Base-by-base conservation (phyloP, 164 flowering plant genomes). In the Chimonanthus salicifolius region DNA sequence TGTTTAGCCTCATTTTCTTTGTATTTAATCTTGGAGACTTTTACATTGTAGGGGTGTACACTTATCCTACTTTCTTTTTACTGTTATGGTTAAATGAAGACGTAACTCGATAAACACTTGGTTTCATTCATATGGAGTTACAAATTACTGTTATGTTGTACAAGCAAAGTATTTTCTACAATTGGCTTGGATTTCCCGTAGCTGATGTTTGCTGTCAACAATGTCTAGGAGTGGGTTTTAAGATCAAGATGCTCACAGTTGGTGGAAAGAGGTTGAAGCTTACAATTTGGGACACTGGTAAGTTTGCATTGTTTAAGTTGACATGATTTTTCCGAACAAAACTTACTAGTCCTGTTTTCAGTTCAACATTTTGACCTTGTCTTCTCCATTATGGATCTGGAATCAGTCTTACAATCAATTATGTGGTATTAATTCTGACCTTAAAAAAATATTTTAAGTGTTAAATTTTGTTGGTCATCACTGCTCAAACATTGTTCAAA, bases 241-340 rank as follows among this genome's bases (percentile, higher is more conserved):
- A 88, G 86, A 86, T 88, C 69, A 92, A 88, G 82, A 60, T 67
- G 73, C 74, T 90, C 44, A 84, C 85, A 9, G 77, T 85, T 79
- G 84, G 75, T 74, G 94, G 87, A 13, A 92, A 90, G 74, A 84
- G 82, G 75, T 73, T 90, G 84, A 92, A 92, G 82, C 87, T 92
- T 9, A 92, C 97, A 69, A 90, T 91, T 49, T 91, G 97, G 97
- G 97, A 91, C 69, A 92, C 97, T 71, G 97, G 97, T 90, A 86
- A 79, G 49, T 43, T 54, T 54, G n/a, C 60, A 54, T 0, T 13
- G 11, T 54, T 11, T 51, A 0, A 10, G 13, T 51, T 10, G 58
- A 51, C 13, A 13, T 10, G 58, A 54, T 54, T 54, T 54, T 0
- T 15, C 5, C 5, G 60, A n/a, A 54, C 16, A n/a, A 2, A 54